Conservation (phyloP, 2,329 filamentous ascomycete genomes). For the Apiospora koreana region DNA sequence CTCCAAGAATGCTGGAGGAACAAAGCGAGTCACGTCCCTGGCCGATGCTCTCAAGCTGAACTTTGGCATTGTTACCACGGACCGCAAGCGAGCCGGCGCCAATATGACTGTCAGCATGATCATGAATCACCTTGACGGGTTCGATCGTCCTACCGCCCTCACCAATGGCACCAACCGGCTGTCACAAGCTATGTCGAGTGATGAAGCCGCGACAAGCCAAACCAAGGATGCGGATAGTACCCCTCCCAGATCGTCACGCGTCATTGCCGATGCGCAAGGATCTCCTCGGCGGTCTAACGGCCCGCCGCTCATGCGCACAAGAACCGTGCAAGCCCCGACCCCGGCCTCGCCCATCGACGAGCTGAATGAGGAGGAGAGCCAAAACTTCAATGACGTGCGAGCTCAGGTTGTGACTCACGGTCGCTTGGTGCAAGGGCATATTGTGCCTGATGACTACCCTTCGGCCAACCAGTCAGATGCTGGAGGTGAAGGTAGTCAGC, state of each 20-base stretch:
- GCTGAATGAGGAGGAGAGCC: constrained; percentile 38
- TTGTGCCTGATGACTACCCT: constrained; percentile 91
- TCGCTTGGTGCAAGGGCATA: constrained; percentile 87
- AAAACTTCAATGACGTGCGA: constrained; percentile 74
- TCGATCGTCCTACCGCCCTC: constrained; percentile 24
- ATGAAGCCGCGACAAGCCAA: constrained; percentile 24
- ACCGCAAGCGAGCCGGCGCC: constrained; percentile 62
- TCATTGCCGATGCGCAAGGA: constrained; percentile 42
- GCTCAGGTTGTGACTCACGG: constrained; percentile 90
- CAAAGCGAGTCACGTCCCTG: constrained; percentile 93
- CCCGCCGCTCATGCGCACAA: constrained; percentile 28
- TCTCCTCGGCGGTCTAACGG: constrained; percentile 42
- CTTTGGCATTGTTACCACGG: constrained; percentile 94
- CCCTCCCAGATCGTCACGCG: constrained; percentile 22
- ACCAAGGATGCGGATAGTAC: constrained; percentile 29
- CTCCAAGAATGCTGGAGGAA: constrained; percentile 96
- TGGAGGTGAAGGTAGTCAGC: constrained; percentile 59
- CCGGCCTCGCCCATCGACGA: constrained; percentile 39
- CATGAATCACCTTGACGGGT: constrained; percentile 65
- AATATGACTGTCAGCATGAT: constrained; percentile 81
- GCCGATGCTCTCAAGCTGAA: constrained; percentile 96
- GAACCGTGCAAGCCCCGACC: constrained; percentile 33
- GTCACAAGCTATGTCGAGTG: constrained; percentile 20
- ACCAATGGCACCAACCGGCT: constrained; percentile 28
- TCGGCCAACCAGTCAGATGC: constrained; percentile 73